Base-by-base conservation (phyloP, 1,139 yeast genomes). In the Kazachstania sp. region DNA sequence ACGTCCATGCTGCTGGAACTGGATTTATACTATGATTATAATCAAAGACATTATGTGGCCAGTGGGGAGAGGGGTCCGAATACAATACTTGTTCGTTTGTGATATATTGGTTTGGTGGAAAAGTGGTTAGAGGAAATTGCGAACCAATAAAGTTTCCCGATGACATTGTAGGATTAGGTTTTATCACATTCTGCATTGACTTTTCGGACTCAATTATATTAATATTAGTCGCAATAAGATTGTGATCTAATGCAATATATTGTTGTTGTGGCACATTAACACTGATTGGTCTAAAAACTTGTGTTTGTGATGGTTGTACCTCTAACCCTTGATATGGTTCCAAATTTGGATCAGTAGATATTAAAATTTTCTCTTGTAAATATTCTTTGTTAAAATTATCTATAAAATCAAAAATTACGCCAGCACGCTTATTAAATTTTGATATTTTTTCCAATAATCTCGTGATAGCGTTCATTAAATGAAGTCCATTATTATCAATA, bases 401-500 rank as follows among this genome's bases (percentile, higher is more conserved):
- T n/a, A 43, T 37, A 19, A 37, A 37, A 6, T n/a, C 34, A 7
- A 43, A 37, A 6, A 43, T 37, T 13, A 20, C 18, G 20, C 29
- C 16, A n/a, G 36, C 16, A 19, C 39, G 40, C 23, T 19, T 19
- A 20, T 43, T 37, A 37, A 30, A 28, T 15, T 6, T 37, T 9
- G 45, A 36, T 20, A 43, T 30, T 43, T 43, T 37, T 43, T 43
- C 16, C 13, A 43, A 26, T 9, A 43, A 32, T 11, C 26, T 29
- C 35, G 39, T 29, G 15, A 43, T 30, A 4, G 39, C 19, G 19
- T 19, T 6, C 7, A 43, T 29, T 18, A 43, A 37, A 19, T 29
- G 15, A 15, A 6, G 8, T 5, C 31, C 29, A 11, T n/a, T 15
- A 37, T 30, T 29, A 29, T 35, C 37, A 37, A 18, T 15, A 19